Evolutionary conservation across 2,329 filamentous ascomycete species (phyloP).

Genomic region (Rugonectria rugulosa): DNA sequence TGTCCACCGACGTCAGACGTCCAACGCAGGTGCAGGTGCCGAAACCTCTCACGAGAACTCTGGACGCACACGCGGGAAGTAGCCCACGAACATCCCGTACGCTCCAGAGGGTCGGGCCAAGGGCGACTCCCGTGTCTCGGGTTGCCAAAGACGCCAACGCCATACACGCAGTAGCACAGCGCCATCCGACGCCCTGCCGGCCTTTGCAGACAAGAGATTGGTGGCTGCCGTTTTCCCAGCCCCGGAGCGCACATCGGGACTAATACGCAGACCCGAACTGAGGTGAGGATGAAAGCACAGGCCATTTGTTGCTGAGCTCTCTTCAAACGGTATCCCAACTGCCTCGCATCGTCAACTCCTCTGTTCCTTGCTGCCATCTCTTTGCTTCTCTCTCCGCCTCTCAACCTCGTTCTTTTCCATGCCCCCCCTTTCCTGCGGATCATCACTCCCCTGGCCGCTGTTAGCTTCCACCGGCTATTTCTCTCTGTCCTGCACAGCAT

Average conservation of each 20-base stretch:
- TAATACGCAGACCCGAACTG: not conserved
- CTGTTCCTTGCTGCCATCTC: not conserved
- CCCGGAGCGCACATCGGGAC: constrained; percentile 5
- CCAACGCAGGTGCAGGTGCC: constrained; percentile 2
- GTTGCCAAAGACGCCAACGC: not conserved
- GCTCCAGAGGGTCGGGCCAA: not conserved
- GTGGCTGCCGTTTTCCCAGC: constrained; percentile 12
- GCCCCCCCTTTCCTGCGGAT: constrained; percentile 11
- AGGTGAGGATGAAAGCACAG: constrained; percentile 13
- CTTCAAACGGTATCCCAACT: constrained; percentile 11
- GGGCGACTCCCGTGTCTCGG: not conserved
- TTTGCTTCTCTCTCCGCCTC: not conserved
- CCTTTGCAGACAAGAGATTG: constrained; percentile 11
- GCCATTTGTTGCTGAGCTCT: constrained; percentile 7
- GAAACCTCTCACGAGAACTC: constrained; percentile 6
- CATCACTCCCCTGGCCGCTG: not conserved
- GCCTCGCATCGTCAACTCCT: constrained; percentile 5
- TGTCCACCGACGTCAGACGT: not conserved
- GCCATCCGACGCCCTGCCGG: no score
- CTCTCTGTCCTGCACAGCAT: constrained; percentile 55
- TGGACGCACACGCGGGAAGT: constrained; percentile 1
- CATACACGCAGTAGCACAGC: constrained; percentile 4
- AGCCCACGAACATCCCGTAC: not conserved
- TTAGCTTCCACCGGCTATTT: constrained; percentile 17
- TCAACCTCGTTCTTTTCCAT: constrained; percentile 13